Percentiles rank a stretch among this genome's conserved stretches.
These are phyloP conservation scores for Chenopodium berlandieri DNA, from an alignment of 148 eudicot species.

Conservation along the genomic window DNA sequence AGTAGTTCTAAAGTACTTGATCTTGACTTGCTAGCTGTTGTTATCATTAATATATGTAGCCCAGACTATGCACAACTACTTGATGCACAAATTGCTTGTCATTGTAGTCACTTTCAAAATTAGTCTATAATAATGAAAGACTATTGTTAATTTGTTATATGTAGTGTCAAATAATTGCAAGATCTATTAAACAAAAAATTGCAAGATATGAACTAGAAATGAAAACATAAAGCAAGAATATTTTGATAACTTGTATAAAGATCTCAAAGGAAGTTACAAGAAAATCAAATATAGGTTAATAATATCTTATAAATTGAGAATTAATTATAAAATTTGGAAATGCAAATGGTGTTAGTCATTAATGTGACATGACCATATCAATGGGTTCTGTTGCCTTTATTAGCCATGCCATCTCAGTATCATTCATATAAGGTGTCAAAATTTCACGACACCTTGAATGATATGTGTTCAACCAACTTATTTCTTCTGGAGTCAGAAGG, in stretches of 20 bases:
- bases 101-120: too few species aligned
- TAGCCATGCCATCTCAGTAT: conserved; percentile 70
- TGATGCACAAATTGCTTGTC: too few species aligned
- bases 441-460: conserved; percentile 69
- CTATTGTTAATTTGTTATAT: too few species aligned
- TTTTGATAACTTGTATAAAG: background rate
- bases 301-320: background rate
- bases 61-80: too few species aligned
- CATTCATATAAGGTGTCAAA: conserved; percentile 60
- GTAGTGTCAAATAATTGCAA: too few species aligned
- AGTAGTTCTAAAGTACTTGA: too few species aligned
- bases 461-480: conserved; percentile 69
- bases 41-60: too few species aligned
- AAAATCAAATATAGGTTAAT: background rate
- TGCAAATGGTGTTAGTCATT: background rate
- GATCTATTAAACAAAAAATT: too few species aligned
- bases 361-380: background rate
- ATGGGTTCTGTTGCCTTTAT: conserved; percentile 70
- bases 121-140: too few species aligned
- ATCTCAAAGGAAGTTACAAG: background rate
- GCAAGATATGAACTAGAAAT: too few species aligned
- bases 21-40: too few species aligned
- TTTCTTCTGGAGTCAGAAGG: conserved; percentile 69
- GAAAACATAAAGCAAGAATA: too few species aligned
- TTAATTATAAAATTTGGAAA: background rate